Evolutionary conservation across 106 monocot species (phyloP).

Genomic region (Agapanthus africanus): DNA sequence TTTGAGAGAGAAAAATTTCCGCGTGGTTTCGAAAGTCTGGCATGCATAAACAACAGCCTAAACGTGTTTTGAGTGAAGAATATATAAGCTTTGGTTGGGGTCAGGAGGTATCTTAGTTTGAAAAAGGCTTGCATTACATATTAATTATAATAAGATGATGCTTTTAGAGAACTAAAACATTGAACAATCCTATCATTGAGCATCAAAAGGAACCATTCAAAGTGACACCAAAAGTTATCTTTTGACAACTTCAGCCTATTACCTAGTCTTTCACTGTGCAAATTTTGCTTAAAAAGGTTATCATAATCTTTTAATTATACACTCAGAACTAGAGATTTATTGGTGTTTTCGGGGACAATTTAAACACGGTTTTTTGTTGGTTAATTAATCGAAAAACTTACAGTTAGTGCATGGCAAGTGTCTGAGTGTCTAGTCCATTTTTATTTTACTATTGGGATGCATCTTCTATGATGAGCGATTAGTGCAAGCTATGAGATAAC

Average conservation of each 20-base stretch:
- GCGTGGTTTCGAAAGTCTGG: neutral
- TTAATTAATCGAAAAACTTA: too few species aligned
- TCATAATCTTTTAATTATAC: too few species aligned
- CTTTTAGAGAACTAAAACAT: neutral
- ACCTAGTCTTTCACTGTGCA: neutral
- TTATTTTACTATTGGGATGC: too few species aligned
- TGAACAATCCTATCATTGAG: neutral
- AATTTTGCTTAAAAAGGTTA: too few species aligned
- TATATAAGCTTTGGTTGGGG: neutral
- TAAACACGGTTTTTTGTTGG: too few species aligned
- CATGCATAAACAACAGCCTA: neutral
- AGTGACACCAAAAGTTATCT: neutral
- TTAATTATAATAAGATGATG: neutral
- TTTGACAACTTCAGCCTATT: neutral
- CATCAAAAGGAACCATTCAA: neutral
- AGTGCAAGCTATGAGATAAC: too few species aligned
- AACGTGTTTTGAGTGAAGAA: too few species aligned
- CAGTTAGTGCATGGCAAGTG: too few species aligned
- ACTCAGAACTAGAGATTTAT: too few species aligned
- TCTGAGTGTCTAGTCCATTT: too few species aligned
- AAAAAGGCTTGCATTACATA: neutral
- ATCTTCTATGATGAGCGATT: too few species aligned
- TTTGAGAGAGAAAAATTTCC: neutral
- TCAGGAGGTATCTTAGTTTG: neutral
- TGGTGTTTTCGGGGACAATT: too few species aligned